Conservation (phyloP, 1,284 basidiomycete genomes). For the Ganoderma lingzhi region DNA sequence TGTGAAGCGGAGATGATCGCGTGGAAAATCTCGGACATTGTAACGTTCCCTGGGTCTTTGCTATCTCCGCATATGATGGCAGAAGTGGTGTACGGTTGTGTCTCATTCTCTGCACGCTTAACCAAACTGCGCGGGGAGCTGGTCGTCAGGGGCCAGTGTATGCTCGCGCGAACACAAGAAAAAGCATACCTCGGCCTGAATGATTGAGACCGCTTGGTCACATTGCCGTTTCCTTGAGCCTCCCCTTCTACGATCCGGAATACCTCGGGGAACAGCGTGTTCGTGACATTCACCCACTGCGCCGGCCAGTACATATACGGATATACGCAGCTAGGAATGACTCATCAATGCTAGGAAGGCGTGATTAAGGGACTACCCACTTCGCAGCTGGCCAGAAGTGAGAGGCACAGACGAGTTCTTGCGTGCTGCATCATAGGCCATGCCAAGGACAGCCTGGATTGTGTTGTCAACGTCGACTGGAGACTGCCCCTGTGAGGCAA, state of each 20-base stretch:
- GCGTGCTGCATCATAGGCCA: constrained; percentile 2
- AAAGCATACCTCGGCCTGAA: background rate
- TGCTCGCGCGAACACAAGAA: background rate
- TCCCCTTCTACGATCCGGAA: constrained; percentile 26
- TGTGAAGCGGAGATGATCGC: constrained; percentile 23
- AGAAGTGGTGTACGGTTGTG: background rate
- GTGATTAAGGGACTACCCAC: background rate
- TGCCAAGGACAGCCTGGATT: background rate
- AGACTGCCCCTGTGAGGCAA: constrained; percentile 10
- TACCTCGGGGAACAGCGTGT: constrained; percentile 6
- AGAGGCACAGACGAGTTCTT: constrained; percentile 14
- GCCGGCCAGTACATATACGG: constrained; percentile 8
- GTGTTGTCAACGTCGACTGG: background rate
- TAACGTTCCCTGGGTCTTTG: constrained; percentile 21
- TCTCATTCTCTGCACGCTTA: background rate
- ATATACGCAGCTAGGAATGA: background rate
- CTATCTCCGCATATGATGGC: constrained; percentile 34
- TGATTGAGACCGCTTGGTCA: constrained; percentile 19
- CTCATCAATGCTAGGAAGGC: background rate
- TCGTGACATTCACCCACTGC: constrained; percentile 7
- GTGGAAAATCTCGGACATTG: constrained; percentile 29
- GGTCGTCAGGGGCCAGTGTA: background rate
- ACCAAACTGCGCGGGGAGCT: background rate
- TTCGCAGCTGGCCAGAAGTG: constrained; percentile 13
- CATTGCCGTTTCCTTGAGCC: constrained; percentile 18